Conservation (phyloP, 495 filamentous ascomycete species). For the Penicillium pulvis region DNA sequence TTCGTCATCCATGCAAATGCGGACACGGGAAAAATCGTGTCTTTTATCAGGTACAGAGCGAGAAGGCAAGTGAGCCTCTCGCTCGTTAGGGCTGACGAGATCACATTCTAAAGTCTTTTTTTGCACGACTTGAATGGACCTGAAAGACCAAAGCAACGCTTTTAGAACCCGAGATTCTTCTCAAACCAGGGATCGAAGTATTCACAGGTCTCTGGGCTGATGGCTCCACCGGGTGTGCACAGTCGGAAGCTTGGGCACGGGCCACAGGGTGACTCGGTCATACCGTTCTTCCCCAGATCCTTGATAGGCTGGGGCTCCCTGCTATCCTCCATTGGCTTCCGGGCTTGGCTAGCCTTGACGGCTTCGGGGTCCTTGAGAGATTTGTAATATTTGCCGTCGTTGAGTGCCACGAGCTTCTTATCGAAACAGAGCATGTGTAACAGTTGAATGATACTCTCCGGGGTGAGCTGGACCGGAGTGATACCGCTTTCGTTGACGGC, state of each 20-base stretch:
- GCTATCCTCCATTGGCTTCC: constrained; percentile 34
- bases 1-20: constrained; percentile 19
- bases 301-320: constrained; percentile 23
- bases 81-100: not conserved
- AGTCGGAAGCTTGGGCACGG: constrained; percentile 91
- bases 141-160: not conserved
- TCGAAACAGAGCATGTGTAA: constrained; percentile 87
- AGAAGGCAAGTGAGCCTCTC: constrained; percentile 1
- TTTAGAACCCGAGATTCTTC: constrained; percentile 41
- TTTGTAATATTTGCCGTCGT: constrained; percentile 54
- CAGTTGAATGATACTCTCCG: constrained; percentile 75
- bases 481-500: constrained; percentile 67
- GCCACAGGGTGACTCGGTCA: constrained; percentile 89
- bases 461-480: constrained; percentile 63
- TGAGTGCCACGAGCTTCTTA: constrained; percentile 59
- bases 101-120: not conserved
- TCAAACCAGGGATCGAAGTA: constrained; percentile 85
- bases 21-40: constrained; percentile 11
- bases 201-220: constrained; percentile 85
- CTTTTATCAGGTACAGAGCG: constrained; percentile 11
- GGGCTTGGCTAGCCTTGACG: constrained; percentile 44
- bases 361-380: constrained; percentile 42
- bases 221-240: constrained; percentile 83
- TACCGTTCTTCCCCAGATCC: constrained; percentile 57
- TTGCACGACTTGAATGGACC: not conserved